A percentile compares a stretch with the other conserved stretches of the same genome.
Conservation (phyloP, 495 filamentous ascomycete genomes). For the Niebla homalea region DNA sequence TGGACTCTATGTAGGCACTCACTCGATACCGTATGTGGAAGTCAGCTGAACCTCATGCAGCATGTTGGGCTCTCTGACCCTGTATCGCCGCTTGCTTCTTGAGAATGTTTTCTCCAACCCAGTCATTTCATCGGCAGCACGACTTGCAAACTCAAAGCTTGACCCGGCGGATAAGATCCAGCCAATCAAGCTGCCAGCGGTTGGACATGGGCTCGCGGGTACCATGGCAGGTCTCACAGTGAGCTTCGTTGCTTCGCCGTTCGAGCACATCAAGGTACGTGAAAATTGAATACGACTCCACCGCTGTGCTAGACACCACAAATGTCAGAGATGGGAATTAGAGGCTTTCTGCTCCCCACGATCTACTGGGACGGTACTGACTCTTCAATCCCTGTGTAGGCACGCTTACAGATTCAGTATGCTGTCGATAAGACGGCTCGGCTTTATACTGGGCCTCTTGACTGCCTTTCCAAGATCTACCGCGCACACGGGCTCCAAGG, state of each 20-base stretch:
- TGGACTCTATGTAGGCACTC: slow-evolving; percentile 62
- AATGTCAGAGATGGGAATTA: no score
- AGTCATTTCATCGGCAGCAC: slow-evolving; percentile 22
- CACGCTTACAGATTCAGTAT: slow-evolving; percentile 87
- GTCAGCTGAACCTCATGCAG: slow-evolving; percentile 19
- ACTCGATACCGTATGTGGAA: not conserved
- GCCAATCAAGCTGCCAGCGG: slow-evolving; percentile 45
- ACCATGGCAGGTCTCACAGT: slow-evolving; percentile 81
- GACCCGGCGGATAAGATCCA: slow-evolving; percentile 14
- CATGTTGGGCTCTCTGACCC: slow-evolving; percentile 83
- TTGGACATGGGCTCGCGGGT: slow-evolving; percentile 79
- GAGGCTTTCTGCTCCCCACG: no score
- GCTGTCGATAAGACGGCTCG: slow-evolving; percentile 56
- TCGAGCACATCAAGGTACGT: slow-evolving; percentile 73
- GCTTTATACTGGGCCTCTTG: slow-evolving; percentile 74
- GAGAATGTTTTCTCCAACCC: slow-evolving; percentile 62
- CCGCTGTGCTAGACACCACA: no score
- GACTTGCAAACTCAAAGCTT: slow-evolving; percentile 11
- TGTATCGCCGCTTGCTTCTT: slow-evolving; percentile 71
- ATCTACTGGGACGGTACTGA: no score
- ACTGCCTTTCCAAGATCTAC: slow-evolving; percentile 58
- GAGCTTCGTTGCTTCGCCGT: slow-evolving; percentile 69
- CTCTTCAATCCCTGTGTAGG: slow-evolving; percentile 15
- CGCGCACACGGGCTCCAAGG: slow-evolving; percentile 58
- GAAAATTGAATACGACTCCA: no score